Percentiles rank a stretch among this genome's conserved stretches.
phyloP scores from a whole-genome alignment of 768 basidiomycete genomes.

The Rubroboletus pulcherrimus region DNA sequence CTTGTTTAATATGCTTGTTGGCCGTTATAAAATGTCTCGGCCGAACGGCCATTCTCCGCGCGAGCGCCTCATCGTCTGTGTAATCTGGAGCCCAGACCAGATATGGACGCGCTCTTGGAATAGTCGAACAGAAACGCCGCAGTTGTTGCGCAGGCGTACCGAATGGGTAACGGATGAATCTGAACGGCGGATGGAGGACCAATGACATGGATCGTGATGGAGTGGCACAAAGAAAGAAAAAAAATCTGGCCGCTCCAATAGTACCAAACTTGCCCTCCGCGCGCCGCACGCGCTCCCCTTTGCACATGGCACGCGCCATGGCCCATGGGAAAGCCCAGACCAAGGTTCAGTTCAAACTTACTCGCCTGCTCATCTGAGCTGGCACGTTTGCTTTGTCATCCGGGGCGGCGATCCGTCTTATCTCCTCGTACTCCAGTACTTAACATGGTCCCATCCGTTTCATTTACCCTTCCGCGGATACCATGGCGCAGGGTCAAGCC shows the following conservation, averaged over 20 bases:
- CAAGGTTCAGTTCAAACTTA: constrained; percentile 7
- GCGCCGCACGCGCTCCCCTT: no score
- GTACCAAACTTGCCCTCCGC: no score
- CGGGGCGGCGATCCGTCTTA: neutral
- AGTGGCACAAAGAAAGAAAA: neutral
- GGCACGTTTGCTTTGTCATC: neutral
- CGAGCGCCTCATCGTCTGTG: constrained; percentile 53
- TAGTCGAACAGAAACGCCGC: constrained; percentile 13
- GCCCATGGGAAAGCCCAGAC: neutral
- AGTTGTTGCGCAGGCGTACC: neutral
- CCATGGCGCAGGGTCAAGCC: constrained; percentile 18
- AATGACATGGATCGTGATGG: neutral
- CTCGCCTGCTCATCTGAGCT: constrained; percentile 2
- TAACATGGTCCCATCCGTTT: no score
- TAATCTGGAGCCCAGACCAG: constrained; percentile 67
- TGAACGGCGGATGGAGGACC: neutral
- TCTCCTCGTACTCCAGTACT: neutral
- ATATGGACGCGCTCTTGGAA: constrained; percentile 13
- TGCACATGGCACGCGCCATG: no score
- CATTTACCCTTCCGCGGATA: neutral
- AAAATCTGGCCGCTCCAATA: no score
- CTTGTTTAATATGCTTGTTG: constrained; percentile 38
- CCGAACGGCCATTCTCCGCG: constrained; percentile 55
- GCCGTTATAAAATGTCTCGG: constrained; percentile 47
- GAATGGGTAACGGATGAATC: neutral